Evolutionary conservation across 495 filamentous ascomycete genomes (phyloP).

Genomic region (Penicillium desertorum): DNA sequence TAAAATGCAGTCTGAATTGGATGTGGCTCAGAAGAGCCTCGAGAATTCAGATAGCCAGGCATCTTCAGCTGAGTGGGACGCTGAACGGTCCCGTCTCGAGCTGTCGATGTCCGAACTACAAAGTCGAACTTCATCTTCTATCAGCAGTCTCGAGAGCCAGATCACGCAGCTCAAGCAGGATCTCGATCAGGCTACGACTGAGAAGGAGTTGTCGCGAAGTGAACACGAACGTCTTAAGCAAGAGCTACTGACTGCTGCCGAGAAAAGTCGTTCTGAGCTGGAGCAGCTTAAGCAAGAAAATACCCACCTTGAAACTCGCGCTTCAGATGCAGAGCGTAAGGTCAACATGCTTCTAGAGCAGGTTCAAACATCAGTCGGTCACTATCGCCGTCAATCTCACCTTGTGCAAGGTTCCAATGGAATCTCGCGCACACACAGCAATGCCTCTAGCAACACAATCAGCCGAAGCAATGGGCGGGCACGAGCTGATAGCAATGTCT

Average conservation of each 20-base stretch:
- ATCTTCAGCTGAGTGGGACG: constrained; percentile 66
- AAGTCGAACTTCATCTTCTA: constrained; percentile 61
- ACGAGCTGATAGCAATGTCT: constrained; percentile 46
- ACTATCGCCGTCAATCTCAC: constrained; percentile 81
- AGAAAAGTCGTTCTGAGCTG: constrained; percentile 66
- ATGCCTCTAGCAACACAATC: constrained; percentile 45
- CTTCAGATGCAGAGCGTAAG: constrained; percentile 86
- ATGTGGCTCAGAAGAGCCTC: constrained; percentile 49
- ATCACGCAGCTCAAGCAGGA: constrained; percentile 65
- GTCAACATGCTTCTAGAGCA: constrained; percentile 92
- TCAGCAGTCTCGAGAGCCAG: constrained; percentile 67
- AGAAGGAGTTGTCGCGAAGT: constrained; percentile 63
- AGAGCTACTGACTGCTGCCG: constrained; percentile 53
- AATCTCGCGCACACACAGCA: constrained; percentile 46
- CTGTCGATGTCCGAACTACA: constrained; percentile 67
- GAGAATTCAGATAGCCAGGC: constrained; percentile 34
- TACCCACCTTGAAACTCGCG: constrained; percentile 70
- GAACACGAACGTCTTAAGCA: constrained; percentile 57
- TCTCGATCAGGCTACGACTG: constrained; percentile 59
- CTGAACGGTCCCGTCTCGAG: constrained; percentile 67
- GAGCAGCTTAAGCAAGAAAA: constrained; percentile 84
- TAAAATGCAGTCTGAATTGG: constrained; percentile 77
- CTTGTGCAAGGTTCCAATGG: constrained; percentile 44
- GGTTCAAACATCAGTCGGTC: constrained; percentile 88
- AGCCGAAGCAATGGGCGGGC: constrained; percentile 27